Conservation (phyloP, 805 yeast genomes). For the Starmerella vitae region DNA sequence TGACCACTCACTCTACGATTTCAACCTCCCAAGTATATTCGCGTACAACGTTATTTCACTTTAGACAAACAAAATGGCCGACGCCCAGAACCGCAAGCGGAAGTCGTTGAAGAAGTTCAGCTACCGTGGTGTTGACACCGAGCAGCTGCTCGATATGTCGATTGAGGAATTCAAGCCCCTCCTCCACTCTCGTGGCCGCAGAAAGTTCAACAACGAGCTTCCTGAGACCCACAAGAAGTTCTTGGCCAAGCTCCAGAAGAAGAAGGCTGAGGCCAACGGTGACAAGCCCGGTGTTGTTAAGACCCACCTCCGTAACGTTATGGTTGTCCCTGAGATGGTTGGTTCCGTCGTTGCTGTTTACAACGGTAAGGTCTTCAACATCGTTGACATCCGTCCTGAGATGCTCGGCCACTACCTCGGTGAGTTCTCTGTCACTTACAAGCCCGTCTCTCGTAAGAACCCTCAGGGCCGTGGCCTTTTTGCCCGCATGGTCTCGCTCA, state of each 20-base stretch:
- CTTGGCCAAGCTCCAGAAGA: slow-evolving; percentile 95
- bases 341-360: slow-evolving; percentile 97
- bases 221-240: slow-evolving; percentile 90
- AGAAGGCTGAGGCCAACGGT: slow-evolving; percentile 54
- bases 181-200: slow-evolving; percentile 97
- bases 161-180: slow-evolving; percentile 95
- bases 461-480: slow-evolving; percentile 24
- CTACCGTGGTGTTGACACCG: slow-evolving; percentile 97
- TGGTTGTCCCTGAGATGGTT: slow-evolving; percentile 98
- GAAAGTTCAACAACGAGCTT: slow-evolving; percentile 98
- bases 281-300: slow-evolving; percentile 97
- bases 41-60: neutral
- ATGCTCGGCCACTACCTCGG: slow-evolving; percentile 99
- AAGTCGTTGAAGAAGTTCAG: slow-evolving; percentile 95
- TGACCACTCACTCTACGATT: too few species aligned
- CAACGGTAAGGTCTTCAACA: slow-evolving; percentile 99
- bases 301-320: slow-evolving; percentile 99
- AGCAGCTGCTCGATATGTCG: slow-evolving; percentile 81
- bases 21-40: neutral
- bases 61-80: slow-evolving; percentile 19
- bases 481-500: slow-evolving; percentile 24
- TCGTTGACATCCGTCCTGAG: slow-evolving; percentile 97
- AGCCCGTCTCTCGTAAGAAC: slow-evolving; percentile 98
- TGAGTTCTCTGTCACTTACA: slow-evolving; percentile 98
- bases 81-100: slow-evolving; percentile 32